Conservation (phyloP, 208 protist genomes). For the Leishmania gerbilli region DNA sequence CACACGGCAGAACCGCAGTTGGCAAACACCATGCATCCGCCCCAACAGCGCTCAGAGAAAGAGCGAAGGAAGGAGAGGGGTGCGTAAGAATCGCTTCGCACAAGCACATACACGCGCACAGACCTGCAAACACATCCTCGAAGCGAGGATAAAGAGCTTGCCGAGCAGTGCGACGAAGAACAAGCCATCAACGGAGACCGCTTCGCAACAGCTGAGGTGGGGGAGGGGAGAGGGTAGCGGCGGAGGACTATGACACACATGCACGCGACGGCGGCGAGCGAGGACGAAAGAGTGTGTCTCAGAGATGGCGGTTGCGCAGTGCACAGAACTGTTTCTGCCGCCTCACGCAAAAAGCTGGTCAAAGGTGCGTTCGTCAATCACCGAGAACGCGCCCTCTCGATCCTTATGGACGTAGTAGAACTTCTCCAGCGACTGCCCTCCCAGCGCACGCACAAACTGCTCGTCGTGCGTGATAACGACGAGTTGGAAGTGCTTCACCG, state of each 20-base stretch:
- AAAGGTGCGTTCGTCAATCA: slow-evolving; percentile 90
- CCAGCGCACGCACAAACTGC: slow-evolving; percentile 96
- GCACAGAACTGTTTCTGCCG: neutral
- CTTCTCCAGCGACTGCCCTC: slow-evolving; percentile 76
- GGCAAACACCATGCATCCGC: neutral
- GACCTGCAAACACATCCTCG: neutral
- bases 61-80: neutral
- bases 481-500: slow-evolving; percentile 96
- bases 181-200: neutral
- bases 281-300: neutral
- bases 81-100: neutral
- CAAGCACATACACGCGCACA: neutral
- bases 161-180: neutral
- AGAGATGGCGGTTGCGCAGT: neutral
- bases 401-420: slow-evolving; percentile 93
- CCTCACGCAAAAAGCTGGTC: slow-evolving; percentile 80
- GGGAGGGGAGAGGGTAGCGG: neutral
- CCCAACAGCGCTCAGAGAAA: neutral
- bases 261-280: neutral
- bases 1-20: neutral
- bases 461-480: slow-evolving; percentile 99
- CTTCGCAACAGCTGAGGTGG: neutral
- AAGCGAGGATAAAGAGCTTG: neutral
- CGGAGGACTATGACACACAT: neutral
- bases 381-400: slow-evolving; percentile 87